Evolutionary conservation across 768 basidiomycete genomes (phyloP).

Genomic region (Steccherinum ochraceum): DNA sequence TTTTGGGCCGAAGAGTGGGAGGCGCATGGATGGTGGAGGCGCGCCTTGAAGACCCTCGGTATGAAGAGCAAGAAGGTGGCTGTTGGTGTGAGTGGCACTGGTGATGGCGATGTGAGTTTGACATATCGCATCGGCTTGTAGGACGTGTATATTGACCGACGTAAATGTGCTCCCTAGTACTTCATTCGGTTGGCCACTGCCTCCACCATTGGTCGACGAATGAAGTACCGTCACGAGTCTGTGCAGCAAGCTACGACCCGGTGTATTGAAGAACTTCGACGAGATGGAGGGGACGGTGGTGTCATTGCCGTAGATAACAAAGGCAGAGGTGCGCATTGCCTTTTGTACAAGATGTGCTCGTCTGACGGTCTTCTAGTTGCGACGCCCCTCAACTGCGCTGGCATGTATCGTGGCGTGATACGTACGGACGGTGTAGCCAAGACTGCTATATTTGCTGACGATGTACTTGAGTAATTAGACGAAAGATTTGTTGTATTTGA

Average conservation of each 20-base stretch:
- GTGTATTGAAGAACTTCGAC: slow-evolving; percentile 52
- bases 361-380: slow-evolving; percentile 34
- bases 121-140: slow-evolving; percentile 1
- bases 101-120: slow-evolving; percentile 72
- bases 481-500: not conserved
- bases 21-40: slow-evolving; percentile 24
- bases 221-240: slow-evolving; percentile 54
- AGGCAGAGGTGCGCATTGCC: slow-evolving; percentile 50
- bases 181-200: slow-evolving; percentile 71
- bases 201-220: slow-evolving; percentile 57
- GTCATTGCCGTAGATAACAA: slow-evolving; percentile 64
- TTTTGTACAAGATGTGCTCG: slow-evolving; percentile 1
- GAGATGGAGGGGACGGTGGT: slow-evolving; percentile 63
- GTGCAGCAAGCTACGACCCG: slow-evolving; percentile 46
- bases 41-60: slow-evolving; percentile 34
- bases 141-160: not conserved
- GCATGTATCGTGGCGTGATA: slow-evolving; percentile 82
- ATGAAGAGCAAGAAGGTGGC: slow-evolving; percentile 32
- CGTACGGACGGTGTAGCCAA: slow-evolving; percentile 60
- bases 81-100: slow-evolving; percentile 78
- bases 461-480: slow-evolving; percentile 34
- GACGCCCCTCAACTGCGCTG: slow-evolving; percentile 67
- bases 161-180: too few relatives aligned
- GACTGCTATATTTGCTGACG: slow-evolving; percentile 76
- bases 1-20: slow-evolving; percentile 85